These are phyloP conservation scores for Hibiscus tridactylites DNA, from an alignment of 345 rosid species.

Conservation along the genomic window DNA sequence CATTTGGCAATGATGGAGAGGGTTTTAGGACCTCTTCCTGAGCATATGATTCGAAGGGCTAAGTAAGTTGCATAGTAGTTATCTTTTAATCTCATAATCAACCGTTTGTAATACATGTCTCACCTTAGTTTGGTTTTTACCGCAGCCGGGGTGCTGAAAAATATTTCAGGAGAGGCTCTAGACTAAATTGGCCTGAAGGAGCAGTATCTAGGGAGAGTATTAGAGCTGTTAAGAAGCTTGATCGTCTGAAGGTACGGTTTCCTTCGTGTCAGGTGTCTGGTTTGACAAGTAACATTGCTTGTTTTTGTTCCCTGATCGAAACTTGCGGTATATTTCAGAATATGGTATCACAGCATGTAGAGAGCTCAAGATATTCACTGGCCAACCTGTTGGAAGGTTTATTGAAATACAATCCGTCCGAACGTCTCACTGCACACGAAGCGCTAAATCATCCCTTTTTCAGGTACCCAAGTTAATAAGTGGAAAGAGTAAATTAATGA, in stretches of 20 bases:
- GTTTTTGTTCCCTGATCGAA: neutral
- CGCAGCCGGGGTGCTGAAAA: slow-evolving; percentile 36
- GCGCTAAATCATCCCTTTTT: slow-evolving; percentile 81
- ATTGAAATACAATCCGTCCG: slow-evolving; percentile 55
- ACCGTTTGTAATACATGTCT: neutral
- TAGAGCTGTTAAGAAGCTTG: slow-evolving; percentile 73
- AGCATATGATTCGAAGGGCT: slow-evolving; percentile 8
- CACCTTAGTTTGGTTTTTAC: slow-evolving; percentile 5
- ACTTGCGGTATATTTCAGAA: slow-evolving; percentile 29
- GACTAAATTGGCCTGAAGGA: slow-evolving; percentile 75
- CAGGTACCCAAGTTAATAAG: slow-evolving; percentile 17
- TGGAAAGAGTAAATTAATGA: neutral
- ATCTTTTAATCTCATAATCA: neutral
- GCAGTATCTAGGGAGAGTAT: slow-evolving; percentile 76
- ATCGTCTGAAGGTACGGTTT: slow-evolving; percentile 39
- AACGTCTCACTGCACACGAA: slow-evolving; percentile 55
- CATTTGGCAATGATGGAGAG: slow-evolving; percentile 48
- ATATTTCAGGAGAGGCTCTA: too few species aligned
- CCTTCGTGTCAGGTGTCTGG: neutral
- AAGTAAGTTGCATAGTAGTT: neutral
- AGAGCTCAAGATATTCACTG: slow-evolving; percentile 35
- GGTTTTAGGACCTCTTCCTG: slow-evolving; percentile 9
- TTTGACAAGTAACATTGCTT: neutral
- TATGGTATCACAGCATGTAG: slow-evolving; percentile 42
- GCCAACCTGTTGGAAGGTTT: slow-evolving; percentile 52